These are phyloP conservation scores for Onygena corvina DNA, from an alignment of 2,329 filamentous ascomycete genomes.

Conservation along the genomic window DNA sequence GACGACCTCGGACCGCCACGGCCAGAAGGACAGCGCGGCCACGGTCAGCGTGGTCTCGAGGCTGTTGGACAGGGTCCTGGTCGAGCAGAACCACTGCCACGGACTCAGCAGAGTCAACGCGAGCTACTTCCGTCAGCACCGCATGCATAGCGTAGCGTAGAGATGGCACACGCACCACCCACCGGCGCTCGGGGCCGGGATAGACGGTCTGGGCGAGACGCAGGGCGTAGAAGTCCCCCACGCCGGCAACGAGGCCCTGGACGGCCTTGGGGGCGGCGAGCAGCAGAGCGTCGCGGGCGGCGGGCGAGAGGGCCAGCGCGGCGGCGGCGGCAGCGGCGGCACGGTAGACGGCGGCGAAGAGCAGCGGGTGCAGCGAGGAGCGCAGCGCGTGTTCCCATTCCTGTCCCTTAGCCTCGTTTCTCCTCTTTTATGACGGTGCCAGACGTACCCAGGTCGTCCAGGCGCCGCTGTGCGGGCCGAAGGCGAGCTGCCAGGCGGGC, in stretches of 20 bases:
- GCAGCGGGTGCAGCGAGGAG: slow-evolving; percentile 77
- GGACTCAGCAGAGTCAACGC: slow-evolving; percentile 62
- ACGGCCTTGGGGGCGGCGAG: slow-evolving; percentile 59
- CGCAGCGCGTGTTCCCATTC: slow-evolving; percentile 86
- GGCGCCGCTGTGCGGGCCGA: slow-evolving; percentile 62
- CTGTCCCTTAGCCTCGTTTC: slow-evolving; percentile 36
- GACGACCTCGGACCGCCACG: slow-evolving; percentile 62
- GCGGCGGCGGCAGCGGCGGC: slow-evolving; percentile 46
- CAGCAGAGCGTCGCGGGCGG: slow-evolving; percentile 53
- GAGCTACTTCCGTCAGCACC: slow-evolving; percentile 40
- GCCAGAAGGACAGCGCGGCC: slow-evolving; percentile 69
- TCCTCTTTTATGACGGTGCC: slow-evolving; percentile 6
- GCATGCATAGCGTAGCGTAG: background rate
- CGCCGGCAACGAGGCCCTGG: slow-evolving; percentile 65
- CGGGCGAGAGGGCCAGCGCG: slow-evolving; percentile 42
- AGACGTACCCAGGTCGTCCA: slow-evolving; percentile 87
- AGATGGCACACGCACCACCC: no score
- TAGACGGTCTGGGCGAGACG: no score
- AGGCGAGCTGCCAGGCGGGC: slow-evolving; percentile 81
- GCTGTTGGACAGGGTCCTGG: slow-evolving; percentile 85
- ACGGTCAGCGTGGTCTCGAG: slow-evolving; percentile 81
- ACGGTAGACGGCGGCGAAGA: slow-evolving; percentile 70
- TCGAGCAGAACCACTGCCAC: slow-evolving; percentile 96
- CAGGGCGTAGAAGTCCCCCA: slow-evolving; percentile 79
- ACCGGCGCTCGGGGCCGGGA: no score